These are phyloP conservation scores for Taphrina betulina DNA, from an alignment of 1,139 yeast species.

Conservation along the genomic window DNA sequence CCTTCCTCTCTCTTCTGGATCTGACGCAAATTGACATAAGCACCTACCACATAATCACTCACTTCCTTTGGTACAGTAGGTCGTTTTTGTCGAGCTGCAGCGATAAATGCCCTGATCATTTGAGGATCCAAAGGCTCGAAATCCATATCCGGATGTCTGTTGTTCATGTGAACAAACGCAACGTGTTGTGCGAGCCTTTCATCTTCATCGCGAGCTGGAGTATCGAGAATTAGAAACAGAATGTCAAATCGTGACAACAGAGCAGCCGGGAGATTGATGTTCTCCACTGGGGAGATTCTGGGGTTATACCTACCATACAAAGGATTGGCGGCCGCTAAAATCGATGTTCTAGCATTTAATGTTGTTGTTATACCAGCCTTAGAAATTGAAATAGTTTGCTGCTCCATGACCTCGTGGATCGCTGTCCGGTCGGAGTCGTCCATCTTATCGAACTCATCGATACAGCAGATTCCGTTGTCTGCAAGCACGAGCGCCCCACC, in stretches of 20 bases:
- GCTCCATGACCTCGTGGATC: conserved; percentile 99
- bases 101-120: conserved; percentile 82
- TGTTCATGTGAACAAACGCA: conserved; percentile 92
- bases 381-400: conserved; percentile 94
- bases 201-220: conserved; percentile 76
- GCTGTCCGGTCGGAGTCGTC: conserved; percentile 96
- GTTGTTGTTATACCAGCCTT: conserved; percentile 98
- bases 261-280: conserved; percentile 96
- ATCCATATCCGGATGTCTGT: conserved; percentile 74
- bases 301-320: conserved; percentile 93
- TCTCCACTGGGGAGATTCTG: conserved; percentile 84
- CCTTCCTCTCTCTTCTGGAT: conserved; percentile 79
- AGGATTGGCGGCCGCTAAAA: conserved; percentile 97
- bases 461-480: conserved; percentile 97
- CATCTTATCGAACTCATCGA: conserved; percentile 99
- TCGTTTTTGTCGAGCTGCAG: conserved; percentile 78
- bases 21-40: conserved; percentile 88
- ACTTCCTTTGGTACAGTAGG: conserved; percentile 87
- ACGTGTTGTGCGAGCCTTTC: conserved; percentile 89
- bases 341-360: conserved; percentile 90
- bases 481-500: conserved; percentile 98
- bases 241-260: conserved; percentile 92
- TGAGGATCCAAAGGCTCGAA: conserved; percentile 75
- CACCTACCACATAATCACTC: conserved; percentile 81
- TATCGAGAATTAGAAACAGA: conserved; percentile 79